These are phyloP conservation scores for Erodium texanum DNA, from an alignment of 441 rosid species.

Conservation along the genomic window DNA sequence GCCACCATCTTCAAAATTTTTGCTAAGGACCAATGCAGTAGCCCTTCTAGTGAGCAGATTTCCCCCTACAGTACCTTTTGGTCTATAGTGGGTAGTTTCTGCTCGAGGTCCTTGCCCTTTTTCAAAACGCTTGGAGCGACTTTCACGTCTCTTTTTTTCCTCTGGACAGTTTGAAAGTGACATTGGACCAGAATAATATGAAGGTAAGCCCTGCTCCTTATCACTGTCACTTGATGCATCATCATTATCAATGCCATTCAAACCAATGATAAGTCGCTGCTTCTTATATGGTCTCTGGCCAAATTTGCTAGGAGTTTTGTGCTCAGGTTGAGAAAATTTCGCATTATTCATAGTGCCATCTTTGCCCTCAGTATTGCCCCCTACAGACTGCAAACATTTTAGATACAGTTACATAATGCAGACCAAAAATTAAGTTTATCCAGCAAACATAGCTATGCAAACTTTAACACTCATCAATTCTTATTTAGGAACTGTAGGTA, in stretches of 20 bases:
- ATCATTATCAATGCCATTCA: slow-evolving; percentile 42
- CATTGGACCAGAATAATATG: slow-evolving; percentile 65
- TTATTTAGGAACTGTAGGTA: background rate
- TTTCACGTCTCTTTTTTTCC: slow-evolving; percentile 87
- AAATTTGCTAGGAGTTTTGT: slow-evolving; percentile 43
- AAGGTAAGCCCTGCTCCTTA: slow-evolving; percentile 59
- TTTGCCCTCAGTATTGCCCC: slow-evolving; percentile 42
- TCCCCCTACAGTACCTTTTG: slow-evolving; percentile 55
- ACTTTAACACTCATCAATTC: background rate
- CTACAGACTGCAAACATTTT: slow-evolving; percentile 30
- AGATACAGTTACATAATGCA: background rate
- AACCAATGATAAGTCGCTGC: slow-evolving; percentile 53
- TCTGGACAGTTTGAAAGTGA: slow-evolving; percentile 67
- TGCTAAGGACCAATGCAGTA: slow-evolving; percentile 63
- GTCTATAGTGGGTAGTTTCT: slow-evolving; percentile 43
- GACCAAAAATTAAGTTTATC: background rate
- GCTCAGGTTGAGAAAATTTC: slow-evolving; percentile 33
- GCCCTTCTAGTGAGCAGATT: slow-evolving; percentile 66
- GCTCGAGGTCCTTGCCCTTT: slow-evolving; percentile 56
- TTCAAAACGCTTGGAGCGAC: slow-evolving; percentile 89
- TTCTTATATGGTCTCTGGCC: slow-evolving; percentile 66
- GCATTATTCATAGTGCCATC: slow-evolving; percentile 32
- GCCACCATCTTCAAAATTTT: slow-evolving; percentile 67
- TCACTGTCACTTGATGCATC: slow-evolving; percentile 95
- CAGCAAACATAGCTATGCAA: background rate